Conservation (phyloP, 495 filamentous ascomycete species). For the Neurospora tetrasperma region DNA sequence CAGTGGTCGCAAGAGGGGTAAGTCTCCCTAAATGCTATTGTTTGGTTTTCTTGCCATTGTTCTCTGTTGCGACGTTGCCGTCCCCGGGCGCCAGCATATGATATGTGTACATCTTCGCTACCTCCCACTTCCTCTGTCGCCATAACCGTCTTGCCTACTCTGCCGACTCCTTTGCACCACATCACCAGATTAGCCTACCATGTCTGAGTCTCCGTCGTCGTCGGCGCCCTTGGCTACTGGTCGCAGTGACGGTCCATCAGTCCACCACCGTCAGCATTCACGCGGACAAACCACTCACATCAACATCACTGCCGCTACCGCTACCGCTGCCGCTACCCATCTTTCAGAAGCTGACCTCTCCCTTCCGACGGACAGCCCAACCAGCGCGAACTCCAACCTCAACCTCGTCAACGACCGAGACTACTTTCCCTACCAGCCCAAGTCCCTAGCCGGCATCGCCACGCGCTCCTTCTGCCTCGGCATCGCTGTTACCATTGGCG, state of each 20-base stretch:
- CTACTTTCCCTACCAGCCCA: constrained; percentile 47
- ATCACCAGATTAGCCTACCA: not conserved
- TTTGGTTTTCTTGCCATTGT: not conserved
- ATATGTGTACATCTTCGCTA: not conserved
- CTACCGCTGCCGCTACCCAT: not conserved
- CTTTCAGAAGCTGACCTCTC: constrained; percentile 20
- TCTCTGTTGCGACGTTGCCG: not conserved
- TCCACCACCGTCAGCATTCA: not conserved
- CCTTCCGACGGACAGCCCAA: constrained; percentile 24
- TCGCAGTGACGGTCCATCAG: not conserved
- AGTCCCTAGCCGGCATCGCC: constrained; percentile 72
- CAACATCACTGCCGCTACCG: not conserved
- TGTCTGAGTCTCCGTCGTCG: not conserved
- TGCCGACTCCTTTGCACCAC: not conserved
- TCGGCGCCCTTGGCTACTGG: not conserved
- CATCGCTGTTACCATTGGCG: constrained; percentile 31
- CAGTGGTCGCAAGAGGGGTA: constrained; percentile 14
- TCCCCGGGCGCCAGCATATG: not conserved
- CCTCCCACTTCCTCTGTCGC: not conserved
- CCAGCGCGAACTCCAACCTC: constrained; percentile 11
- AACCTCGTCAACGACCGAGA: constrained; percentile 15
- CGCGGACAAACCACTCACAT: not conserved
- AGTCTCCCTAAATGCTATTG: constrained; percentile 1
- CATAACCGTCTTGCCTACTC: not conserved
- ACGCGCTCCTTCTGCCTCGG: constrained; percentile 52